Conservation (phyloP, 768 basidiomycete species). For the Leccinum variicolor region DNA sequence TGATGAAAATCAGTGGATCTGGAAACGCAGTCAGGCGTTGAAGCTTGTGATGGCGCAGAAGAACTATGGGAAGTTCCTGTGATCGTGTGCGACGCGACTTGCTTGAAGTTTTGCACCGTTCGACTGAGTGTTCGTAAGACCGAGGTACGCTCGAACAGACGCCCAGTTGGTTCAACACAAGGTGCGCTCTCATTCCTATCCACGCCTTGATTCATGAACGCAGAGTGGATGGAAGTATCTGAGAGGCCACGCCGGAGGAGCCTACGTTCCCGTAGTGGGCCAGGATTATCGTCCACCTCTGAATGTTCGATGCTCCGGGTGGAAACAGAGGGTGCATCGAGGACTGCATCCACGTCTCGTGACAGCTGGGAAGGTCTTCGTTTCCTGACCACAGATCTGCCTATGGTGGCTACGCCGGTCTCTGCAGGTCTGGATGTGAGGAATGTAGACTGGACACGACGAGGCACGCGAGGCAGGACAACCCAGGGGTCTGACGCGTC, state of each 20-base stretch:
- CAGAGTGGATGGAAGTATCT: conserved; percentile 90
- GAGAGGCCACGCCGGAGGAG: conserved; percentile 79
- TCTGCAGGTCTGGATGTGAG: conserved; percentile 20
- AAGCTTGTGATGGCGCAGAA: conserved; percentile 6
- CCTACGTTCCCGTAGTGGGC: conserved; percentile 61
- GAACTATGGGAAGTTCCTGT: conserved; percentile 18
- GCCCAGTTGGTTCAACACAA: conserved; percentile 9
- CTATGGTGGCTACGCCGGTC: conserved; percentile 10
- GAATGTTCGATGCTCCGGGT: conserved; percentile 28
- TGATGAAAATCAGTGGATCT: conserved; percentile 1
- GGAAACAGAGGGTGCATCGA: conserved; percentile 46
- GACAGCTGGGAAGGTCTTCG: conserved; percentile 40
- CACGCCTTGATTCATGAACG: conserved; percentile 62
- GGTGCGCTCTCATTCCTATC: conserved; percentile 12
- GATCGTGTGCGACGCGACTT: conserved; percentile 29
- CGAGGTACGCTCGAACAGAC: conserved; percentile 42
- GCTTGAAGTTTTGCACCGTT: conserved; percentile 50
- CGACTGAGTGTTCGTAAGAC: conserved; percentile 53
- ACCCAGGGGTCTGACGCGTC: conserved; percentile 67
- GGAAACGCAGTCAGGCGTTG: conserved; percentile 6
- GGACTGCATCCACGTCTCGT: conserved; percentile 73
- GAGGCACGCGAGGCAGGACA: conserved; percentile 47
- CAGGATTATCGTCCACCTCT: conserved; percentile 42
- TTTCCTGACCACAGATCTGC: conserved; percentile 17
- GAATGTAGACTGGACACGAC: conserved; percentile 28